A percentile compares a stretch with the other conserved stretches of the same genome.
Conservation (phyloP, 768 basidiomycete species). For the Peribolospora baueri region DNA sequence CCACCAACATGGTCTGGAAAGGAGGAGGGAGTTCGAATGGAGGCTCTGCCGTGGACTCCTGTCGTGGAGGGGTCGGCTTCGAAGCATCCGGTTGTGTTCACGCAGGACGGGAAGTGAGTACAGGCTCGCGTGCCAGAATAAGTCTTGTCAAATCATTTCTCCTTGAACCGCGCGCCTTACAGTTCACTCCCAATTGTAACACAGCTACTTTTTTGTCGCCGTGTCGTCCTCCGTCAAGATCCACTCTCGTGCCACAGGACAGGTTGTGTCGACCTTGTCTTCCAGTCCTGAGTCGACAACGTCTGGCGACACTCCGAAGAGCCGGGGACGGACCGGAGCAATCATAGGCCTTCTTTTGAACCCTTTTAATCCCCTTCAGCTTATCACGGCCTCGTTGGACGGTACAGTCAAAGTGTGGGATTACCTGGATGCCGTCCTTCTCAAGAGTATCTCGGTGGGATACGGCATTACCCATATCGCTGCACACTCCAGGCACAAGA, state of each 20-base stretch:
- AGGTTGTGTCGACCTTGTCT: conserved; percentile 60
- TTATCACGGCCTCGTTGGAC: conserved; percentile 61
- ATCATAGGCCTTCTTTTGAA: conserved; percentile 55
- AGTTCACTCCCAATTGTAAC: conserved; percentile 14
- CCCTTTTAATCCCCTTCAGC: conserved; percentile 67
- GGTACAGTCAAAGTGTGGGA: conserved; percentile 84
- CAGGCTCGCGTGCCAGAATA: conserved; percentile 9
- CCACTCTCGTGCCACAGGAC: conserved; percentile 49
- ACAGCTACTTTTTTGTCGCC: conserved; percentile 67
- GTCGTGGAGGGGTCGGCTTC: too few species aligned
- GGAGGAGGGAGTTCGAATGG: too few species aligned
- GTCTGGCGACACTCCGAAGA: conserved; percentile 13
- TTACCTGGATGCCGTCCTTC: conserved; percentile 54
- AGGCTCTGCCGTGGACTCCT: too few species aligned
- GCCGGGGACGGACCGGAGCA: conserved; percentile 21
- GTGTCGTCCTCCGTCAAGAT: conserved; percentile 62
- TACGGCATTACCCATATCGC: too few species aligned
- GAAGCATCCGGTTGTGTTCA: conserved; percentile 49
- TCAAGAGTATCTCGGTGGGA: conserved; percentile 16
- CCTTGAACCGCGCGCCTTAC: conserved; percentile 6
- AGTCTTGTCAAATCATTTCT: conserved; percentile 2
- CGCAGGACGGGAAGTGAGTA: conserved; percentile 58
- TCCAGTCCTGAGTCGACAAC: conserved; percentile 19
- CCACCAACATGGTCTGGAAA: too few species aligned
- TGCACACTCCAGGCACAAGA: too few species aligned